Percentiles rank a stretch among this genome's conserved stretches.
Evolutionary conservation across 208 protist species (phyloP).

Genomic region (Blechomonas ayalai): DNA sequence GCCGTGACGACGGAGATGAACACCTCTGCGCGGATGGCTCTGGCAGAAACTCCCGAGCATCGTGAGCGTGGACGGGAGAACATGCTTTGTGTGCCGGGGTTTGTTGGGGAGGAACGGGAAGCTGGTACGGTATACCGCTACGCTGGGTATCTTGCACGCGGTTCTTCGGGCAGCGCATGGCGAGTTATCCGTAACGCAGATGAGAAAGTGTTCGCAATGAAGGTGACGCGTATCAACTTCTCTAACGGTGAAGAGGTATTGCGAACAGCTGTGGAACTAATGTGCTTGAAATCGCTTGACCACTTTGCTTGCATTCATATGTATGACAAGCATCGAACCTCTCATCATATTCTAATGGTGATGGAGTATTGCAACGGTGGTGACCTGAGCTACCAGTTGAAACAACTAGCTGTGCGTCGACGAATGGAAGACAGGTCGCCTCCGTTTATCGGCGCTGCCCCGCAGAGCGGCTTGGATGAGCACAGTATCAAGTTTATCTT

Average conservation of each 20-base stretch:
- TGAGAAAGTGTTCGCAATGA: constrained; percentile 12
- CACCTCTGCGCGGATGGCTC: too few relatives aligned
- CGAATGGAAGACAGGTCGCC: too few relatives aligned
- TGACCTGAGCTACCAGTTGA: constrained; percentile 25
- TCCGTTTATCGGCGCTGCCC: neutral
- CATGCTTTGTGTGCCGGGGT: too few relatives aligned
- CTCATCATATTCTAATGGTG: constrained; percentile 23
- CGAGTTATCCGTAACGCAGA: constrained; percentile 9
- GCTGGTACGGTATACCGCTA: too few relatives aligned
- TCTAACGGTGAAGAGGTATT: constrained; percentile 1
- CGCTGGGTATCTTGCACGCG: constrained; percentile 16
- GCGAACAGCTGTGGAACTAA: constrained; percentile 21
- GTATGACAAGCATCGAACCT: constrained; percentile 15
- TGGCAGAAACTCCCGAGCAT: too few relatives aligned
- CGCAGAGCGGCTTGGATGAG: constrained; percentile 12
- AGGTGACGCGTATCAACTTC: constrained; percentile 10
- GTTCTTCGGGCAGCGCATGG: constrained; percentile 19
- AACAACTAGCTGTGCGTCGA: neutral
- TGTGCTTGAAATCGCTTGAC: constrained; percentile 18
- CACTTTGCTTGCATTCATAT: constrained; percentile 39
- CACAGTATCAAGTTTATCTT: constrained; percentile 22
- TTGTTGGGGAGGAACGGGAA: too few relatives aligned
- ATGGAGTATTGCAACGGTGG: constrained; percentile 53
- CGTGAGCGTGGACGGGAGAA: too few relatives aligned
- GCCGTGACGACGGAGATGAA: too few relatives aligned